A percentile compares a stretch with the other conserved stretches of the same genome.
Conservation (phyloP, 2,329 filamentous ascomycete genomes). For the Cadophora malorum region DNA sequence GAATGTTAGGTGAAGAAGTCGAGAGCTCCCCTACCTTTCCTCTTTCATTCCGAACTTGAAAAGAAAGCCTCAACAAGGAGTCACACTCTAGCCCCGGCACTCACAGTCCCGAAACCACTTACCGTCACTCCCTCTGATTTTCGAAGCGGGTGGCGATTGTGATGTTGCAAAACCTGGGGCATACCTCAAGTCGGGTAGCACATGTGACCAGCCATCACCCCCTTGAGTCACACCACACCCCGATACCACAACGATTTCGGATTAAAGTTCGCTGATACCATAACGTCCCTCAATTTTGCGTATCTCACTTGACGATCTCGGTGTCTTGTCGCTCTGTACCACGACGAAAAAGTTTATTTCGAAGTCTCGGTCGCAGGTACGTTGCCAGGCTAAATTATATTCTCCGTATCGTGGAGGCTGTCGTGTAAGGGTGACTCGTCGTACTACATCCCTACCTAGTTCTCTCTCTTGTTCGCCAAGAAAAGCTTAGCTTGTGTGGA, state of each 20-base stretch:
- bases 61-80: background rate
- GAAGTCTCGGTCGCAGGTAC: background rate
- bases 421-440: constrained; percentile 10
- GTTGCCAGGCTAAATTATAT: background rate
- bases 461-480: background rate
- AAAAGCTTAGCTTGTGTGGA: background rate
- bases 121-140: background rate
- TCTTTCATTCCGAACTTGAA: too few relatives aligned
- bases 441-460: background rate
- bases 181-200: background rate
- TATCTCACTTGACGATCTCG: background rate
- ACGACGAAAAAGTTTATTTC: constrained; percentile 1
- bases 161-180: constrained; percentile 17
- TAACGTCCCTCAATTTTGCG: background rate
- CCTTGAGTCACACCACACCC: constrained; percentile 13
- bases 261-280: background rate
- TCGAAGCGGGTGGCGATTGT: background rate
- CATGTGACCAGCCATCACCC: constrained; percentile 1
- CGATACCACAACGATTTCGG: too few relatives aligned
- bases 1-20: too few relatives aligned
- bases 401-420: background rate
- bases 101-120: background rate
- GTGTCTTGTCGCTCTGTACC: constrained; percentile 5
- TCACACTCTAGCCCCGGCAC: background rate
- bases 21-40: too few relatives aligned